phyloP scores from a whole-genome alignment of 176 grass and related monocot species.

The Dendrocalamus sinicus region DNA sequence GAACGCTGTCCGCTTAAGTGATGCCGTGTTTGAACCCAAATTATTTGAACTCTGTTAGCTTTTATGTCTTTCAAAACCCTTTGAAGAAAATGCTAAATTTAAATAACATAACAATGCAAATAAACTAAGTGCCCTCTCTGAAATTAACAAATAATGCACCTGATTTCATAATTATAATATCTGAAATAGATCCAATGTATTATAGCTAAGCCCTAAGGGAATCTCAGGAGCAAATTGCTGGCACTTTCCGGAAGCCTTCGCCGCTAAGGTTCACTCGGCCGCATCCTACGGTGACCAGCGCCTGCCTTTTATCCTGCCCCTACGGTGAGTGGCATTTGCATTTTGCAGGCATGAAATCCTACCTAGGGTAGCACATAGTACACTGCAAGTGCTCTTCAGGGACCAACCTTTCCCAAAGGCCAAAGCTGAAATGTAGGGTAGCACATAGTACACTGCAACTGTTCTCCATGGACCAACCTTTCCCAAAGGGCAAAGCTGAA shows the following conservation, averaged over 20 bases:
- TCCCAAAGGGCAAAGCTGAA: slow-evolving; percentile 3
- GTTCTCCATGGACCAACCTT: slow-evolving; percentile 42
- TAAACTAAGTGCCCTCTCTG: no score
- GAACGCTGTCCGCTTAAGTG: no score
- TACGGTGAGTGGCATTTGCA: slow-evolving; percentile 17
- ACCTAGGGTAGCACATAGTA: slow-evolving; percentile 10
- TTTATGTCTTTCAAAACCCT: no score
- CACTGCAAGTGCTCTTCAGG: slow-evolving; percentile 27
- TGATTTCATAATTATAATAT: neutral
- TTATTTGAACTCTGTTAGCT: no score
- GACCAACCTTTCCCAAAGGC: slow-evolving; percentile 36
- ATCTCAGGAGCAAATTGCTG: slow-evolving; percentile 21
- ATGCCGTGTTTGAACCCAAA: no score
- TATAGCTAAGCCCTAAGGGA: neutral
- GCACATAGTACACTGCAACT: slow-evolving; percentile 16
- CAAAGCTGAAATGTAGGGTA: slow-evolving; percentile 29
- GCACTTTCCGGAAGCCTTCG: slow-evolving; percentile 53
- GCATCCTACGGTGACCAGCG: neutral
- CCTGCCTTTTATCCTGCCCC: slow-evolving; percentile 32
- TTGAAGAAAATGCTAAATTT: no score
- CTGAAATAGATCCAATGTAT: neutral
- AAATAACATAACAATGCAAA: no score
- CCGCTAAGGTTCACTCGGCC: slow-evolving; percentile 47
- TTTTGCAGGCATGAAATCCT: neutral
- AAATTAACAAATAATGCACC: neutral